Conservation (phyloP, 495 filamentous ascomycete genomes). For the Penicillium mononematosum region DNA sequence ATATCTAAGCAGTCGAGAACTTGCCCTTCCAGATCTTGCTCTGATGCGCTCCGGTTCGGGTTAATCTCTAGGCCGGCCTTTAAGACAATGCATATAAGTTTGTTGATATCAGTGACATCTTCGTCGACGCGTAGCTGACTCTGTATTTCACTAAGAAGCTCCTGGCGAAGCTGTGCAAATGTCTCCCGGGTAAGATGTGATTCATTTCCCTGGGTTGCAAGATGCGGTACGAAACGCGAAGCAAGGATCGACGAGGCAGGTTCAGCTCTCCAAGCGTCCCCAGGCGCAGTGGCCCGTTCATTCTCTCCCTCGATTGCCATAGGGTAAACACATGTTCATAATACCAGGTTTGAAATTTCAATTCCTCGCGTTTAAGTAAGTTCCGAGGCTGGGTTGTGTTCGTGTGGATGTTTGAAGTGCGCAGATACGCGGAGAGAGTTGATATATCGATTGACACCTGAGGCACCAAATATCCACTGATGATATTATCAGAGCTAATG, state of each 20-base stretch:
- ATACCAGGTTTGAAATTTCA: not conserved
- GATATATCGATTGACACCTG: conserved; percentile 26
- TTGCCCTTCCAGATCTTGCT: conserved; percentile 55
- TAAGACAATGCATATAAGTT: conserved; percentile 79
- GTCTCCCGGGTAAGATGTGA: conserved; percentile 50
- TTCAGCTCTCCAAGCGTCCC: conserved; percentile 27
- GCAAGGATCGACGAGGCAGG: conserved; percentile 69
- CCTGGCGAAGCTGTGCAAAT: conserved; percentile 63
- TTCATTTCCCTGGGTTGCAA: conserved; percentile 43
- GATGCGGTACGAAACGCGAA: conserved; percentile 56
- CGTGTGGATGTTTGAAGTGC: conserved; percentile 2
- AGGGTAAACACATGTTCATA: conserved; percentile 20
- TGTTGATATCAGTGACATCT: conserved; percentile 70
- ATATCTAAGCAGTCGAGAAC: conserved; percentile 67
- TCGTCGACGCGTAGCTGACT: conserved; percentile 53
- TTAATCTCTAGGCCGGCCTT: conserved; percentile 73
- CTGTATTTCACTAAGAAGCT: conserved; percentile 53
- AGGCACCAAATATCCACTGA: conserved; percentile 19
- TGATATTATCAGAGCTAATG: not conserved
- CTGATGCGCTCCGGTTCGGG: conserved; percentile 50
- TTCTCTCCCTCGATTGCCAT: conserved; percentile 33
- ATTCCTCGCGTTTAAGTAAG: not conserved
- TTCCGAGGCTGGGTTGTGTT: conserved; percentile 7
- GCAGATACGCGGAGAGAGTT: conserved; percentile 11
- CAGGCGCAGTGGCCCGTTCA: conserved; percentile 15